Base-by-base conservation (phyloP, 164 flowering plant species). In the Brasenia schreberi region DNA sequence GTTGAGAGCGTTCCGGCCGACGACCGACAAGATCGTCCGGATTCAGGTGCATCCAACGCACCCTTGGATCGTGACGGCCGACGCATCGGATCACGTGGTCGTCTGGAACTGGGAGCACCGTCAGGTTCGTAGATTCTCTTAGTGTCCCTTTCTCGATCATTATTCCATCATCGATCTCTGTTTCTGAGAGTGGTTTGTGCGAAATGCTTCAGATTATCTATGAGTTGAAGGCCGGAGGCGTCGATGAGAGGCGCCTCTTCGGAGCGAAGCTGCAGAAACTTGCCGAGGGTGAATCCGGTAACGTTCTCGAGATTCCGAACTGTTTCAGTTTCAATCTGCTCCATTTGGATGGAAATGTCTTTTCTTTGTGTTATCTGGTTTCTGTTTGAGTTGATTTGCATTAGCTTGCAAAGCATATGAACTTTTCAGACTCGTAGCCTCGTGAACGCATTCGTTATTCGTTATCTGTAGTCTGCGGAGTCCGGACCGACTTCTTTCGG, bases 41-140 rank as follows among this genome's bases (percentile, higher is more conserved):
- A 87, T 94, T 61, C 93, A 92, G 75, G 68, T 89, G 71, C 97
- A 94, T 74, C 99, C 97, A 1, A 91, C 99, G 65, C 96, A 94
- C 76, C 99, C 99, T 49, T 91, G 96, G 99, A 87, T 94, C 19
- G 99, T 89, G 58, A 91, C 99, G 0, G 91, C 99, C 16, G 99
- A 94, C 67, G 92, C 89, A 5, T 89, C 97, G 3, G 97, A 94
- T 83, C 93, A 85, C 61, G 97, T 94, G 5, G 83, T 97, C 23
- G 97, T 94, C 64, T 94, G 99, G 97, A 94, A 94, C 69, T 94
- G 99, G 99, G 99, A 94, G 69, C 96, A 89, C 64, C 93, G 96
- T 17, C 97, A 91, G 97, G 96, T 11, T 59, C 10, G 0, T 7
- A 53, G 17, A 53, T 7, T 6, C 1, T 7, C 63, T 49, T 60